A percentile compares a stretch with the other conserved stretches of the same genome.
Conservation (phyloP, 768 basidiomycete species). For the Auriscalpium microsporum region DNA sequence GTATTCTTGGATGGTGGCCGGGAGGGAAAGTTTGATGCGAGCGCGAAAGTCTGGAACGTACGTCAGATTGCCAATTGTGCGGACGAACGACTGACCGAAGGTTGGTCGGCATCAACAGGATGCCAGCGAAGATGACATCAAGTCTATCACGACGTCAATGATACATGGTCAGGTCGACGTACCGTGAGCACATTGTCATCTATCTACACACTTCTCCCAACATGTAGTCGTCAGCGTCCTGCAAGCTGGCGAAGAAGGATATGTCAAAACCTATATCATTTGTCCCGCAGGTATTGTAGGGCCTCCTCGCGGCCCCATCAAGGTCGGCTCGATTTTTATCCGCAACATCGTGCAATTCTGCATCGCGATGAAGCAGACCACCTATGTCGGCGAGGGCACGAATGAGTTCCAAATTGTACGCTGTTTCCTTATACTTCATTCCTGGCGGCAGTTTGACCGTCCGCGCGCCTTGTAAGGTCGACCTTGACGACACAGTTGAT, state of each 20-base stretch:
- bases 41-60: constrained; percentile 2
- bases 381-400: not conserved
- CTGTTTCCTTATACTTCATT: not conserved
- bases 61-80: not conserved
- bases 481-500: not conserved
- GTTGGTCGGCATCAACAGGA: not conserved
- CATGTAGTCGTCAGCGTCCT: not conserved
- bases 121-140: constrained; percentile 2
- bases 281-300: not conserved
- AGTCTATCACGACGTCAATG: constrained; percentile 2
- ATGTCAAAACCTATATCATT: not conserved
- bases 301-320: not conserved
- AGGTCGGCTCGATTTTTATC: not conserved
- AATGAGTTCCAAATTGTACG: not conserved
- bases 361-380: not conserved
- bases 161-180: constrained; percentile 8
- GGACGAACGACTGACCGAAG: not conserved
- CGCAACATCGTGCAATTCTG: not conserved
- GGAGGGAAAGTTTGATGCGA: constrained; percentile 4
- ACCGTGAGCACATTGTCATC: not conserved
- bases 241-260: not conserved
- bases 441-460: not conserved
- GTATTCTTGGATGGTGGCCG: not conserved
- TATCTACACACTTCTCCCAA: not conserved
- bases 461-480: not conserved